Evolutionary conservation across 345 rosid species (phyloP), one percentile per base, ranked within the genome.

Genomic region (Ceriops zippeliana): DNA sequence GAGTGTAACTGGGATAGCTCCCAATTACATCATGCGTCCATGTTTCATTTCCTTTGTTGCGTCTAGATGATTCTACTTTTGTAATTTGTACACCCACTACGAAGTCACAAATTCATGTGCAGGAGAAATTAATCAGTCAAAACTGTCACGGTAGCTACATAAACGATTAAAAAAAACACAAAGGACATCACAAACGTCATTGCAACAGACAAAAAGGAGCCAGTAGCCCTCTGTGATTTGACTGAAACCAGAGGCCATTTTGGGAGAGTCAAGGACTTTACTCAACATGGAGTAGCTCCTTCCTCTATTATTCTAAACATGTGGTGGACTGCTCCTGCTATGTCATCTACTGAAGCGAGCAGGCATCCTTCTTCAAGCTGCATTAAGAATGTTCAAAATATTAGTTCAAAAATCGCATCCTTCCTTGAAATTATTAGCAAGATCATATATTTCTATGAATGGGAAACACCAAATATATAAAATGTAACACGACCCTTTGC

Each of bases 351-450:
- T 52, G 93, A 83, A 54, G 72, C 87, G 67, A 92, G 88, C 75
- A 82, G 92, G 85, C 96, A 88, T 80, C 86, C 91, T 82, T 92
- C 98, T 83, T 91, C 97, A 78, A 89, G 78, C 97, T 91, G 73
- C 72, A 72, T 61, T 69, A 28, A 70, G 52, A 73, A 63, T 66
- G 46, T 63, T 63, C 31, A 67, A 65, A 67, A 63, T n/a, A 64
- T 62, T 54, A 69, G 38, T 69, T 59, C 61, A 70, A 65, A 68
- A 71, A 13, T 63, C 65, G 8, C 69, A 53, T 37, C 21, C 32
- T 49, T 75, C 69, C 53, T 68, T 26, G 51, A 21, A 66, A 61
- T 42, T 61, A 63, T 66, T 32, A 15, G 31, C 58, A 61, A 37
- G 67, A 26, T 7, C 65, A 8, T 32, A 17, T 3, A 51, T n/a